Evolutionary conservation across 306 rosid genomes (phyloP), one percentile per base, ranked within the genome.

Genomic region (Cajanus cajan): DNA sequence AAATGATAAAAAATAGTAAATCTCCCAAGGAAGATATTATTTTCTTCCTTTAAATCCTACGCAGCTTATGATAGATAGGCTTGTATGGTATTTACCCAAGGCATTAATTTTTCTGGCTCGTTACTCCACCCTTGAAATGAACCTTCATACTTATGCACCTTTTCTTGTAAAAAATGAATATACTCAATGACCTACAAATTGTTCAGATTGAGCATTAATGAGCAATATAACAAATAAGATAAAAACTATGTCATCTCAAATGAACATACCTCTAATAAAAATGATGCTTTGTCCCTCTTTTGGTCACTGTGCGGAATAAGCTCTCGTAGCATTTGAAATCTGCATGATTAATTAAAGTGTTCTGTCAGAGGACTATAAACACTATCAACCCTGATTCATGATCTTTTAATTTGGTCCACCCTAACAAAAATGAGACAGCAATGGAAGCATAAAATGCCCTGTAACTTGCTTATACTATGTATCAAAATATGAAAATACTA

Each of bases 251-350:
- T 44, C 37, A 45, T 34, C 36, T 47, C 48, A 54, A 15, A 65
- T 71, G 48, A 71, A 80, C 63, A 41, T 75, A 96, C 99, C 97
- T 93, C 99, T 78, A 93, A 85, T 74, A 96, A 79, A 84, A 96
- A 96, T 14, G 99, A 96, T 28, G 99, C 98, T 87, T 96, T 96
- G 74, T 96, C 99, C 84, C 98, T 96, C 88, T 93, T 96, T 84
- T 96, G 99, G 83, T 93, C 99, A 79, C 94, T 88, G 80, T 88
- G 94, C 59, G 99, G 99, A 86, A 96, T 93, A 81, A 96, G 89
- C 73, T 89, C 96, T 74, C 98, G 85, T 85, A 96, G 81, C 97
- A 84, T 96, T 83, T 91, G 99, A 86, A 96, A 93, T 83, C 99
- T 96, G 89, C 85, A 83, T 43, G 47, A 59, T 34, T 34, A 74